Base-by-base conservation (phyloP, 2,329 filamentous ascomycete genomes). In the Exserohilum turcica region DNA sequence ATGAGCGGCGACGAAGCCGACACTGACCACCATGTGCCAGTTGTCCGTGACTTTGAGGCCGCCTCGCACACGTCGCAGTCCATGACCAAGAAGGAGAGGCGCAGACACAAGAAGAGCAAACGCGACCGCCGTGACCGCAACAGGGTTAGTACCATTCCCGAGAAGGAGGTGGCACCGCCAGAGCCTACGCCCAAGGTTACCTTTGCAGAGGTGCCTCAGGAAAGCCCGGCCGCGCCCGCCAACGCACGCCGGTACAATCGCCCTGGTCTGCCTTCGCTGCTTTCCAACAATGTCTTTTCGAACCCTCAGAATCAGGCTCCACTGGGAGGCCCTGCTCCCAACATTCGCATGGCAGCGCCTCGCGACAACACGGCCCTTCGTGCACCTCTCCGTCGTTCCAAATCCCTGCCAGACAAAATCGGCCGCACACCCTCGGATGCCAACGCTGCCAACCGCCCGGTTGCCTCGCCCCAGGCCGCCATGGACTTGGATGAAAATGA, bases 261-360 rank as follows among this genome's bases (percentile, higher is more conserved):
- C 39, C 86, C 86, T 1, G 80, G 82, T 12, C 72, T 85, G 31
- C 84, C 86, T 16, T 89, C 86, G 66, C 84, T 86, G 40, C 78
- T 92, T 3, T 85, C 89, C 0, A 88, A 89, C 43, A 85, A 86
- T 9, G 88, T 92, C 52, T 92, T 92, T 61, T 73, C 70, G 44
- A 78, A 73, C n/a, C 74, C 70, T 3, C 68, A 69, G 24, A 72
- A 71, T 24, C 61, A 73, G 12, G 67, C 75, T 32, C 70, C 73
- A 19, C 40, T 54, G 0, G 57, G 64, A 3, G 65, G 63, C 15
- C 65, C 68, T 37, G 64, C 67, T 37, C 64, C 68, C 13, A 71
- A 69, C 15, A 59, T 69, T 12, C 70, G 68, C 38, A 68, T 72
- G 51, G 70, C 68, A 27, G 70, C 71, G 12, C 67, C 69, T 6